Conservation (phyloP, 2,329 filamentous ascomycete species). For the Colletotrichum sp. region DNA sequence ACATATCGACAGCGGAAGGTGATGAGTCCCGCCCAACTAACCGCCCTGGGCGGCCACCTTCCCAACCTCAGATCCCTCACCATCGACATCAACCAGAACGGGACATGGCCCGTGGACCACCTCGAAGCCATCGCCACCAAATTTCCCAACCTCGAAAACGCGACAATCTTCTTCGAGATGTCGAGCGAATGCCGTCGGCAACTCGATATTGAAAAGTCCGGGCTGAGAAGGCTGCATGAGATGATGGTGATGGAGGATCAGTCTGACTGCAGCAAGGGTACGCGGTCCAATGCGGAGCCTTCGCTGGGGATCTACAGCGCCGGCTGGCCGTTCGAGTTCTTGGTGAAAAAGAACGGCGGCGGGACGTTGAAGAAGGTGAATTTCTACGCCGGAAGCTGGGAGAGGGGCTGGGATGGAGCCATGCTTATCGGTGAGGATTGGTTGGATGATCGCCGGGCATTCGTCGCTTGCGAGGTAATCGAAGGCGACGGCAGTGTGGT, state of each 20-base stretch:
- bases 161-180: constrained; percentile 4
- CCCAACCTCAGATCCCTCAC: not conserved
- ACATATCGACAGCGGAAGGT: not conserved
- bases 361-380: not conserved
- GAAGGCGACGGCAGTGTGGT: not conserved
- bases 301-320: not conserved
- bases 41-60: not conserved
- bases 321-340: not conserved
- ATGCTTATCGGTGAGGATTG: not conserved
- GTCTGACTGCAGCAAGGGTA: not conserved
- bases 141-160: not conserved
- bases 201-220: not conserved
- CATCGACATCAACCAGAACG: constrained; percentile 11
- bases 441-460: not conserved
- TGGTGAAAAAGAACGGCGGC: not conserved
- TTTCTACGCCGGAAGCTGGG: constrained; percentile 1
- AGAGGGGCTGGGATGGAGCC: not conserved
- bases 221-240: not conserved
- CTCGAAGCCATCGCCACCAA: not conserved
- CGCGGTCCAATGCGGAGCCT: not conserved
- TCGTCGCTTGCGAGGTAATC: not conserved
- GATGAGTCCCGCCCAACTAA: not conserved
- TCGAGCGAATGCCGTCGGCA: constrained; percentile 2
- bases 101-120: not conserved
- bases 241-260: not conserved